These are phyloP conservation scores for Puccinia triticina DNA, from an alignment of 1,284 basidiomycete genomes.

Conservation along the genomic window DNA sequence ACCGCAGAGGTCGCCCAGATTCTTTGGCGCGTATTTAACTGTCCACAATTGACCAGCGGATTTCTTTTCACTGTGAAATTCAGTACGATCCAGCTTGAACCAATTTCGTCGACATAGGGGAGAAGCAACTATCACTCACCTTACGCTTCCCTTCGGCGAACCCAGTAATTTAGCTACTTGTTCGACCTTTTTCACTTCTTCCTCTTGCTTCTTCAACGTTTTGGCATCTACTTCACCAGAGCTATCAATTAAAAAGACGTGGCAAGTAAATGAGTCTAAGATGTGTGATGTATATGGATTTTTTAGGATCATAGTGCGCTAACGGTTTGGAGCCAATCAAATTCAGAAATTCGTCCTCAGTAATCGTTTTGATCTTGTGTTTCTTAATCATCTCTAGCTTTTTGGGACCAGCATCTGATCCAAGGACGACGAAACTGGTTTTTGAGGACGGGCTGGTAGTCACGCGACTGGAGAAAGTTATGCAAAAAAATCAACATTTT, in stretches of 20 bases:
- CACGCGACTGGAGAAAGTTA: slow-evolving; percentile 69
- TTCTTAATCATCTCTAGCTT: slow-evolving; percentile 85
- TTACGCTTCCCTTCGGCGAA: slow-evolving; percentile 53
- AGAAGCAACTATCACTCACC: not conserved
- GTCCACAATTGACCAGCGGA: slow-evolving; percentile 79
- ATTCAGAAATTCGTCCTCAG: slow-evolving; percentile 84
- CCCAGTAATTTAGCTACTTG: slow-evolving; percentile 56
- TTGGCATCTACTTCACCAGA: slow-evolving; percentile 70
- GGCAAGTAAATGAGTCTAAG: not conserved
- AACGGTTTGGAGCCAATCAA: slow-evolving; percentile 69
- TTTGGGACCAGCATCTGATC: slow-evolving; percentile 80
- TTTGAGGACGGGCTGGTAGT: slow-evolving; percentile 84
- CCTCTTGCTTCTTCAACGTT: slow-evolving; percentile 76
- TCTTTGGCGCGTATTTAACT: slow-evolving; percentile 85
- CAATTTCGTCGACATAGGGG: not conserved
- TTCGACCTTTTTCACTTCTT: slow-evolving; percentile 69
- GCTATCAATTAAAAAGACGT: slow-evolving; percentile 7
- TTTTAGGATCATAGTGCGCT: slow-evolving; percentile 7
- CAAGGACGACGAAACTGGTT: slow-evolving; percentile 87
- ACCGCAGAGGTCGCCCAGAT: slow-evolving; percentile 87
- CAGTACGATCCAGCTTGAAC: not conserved
- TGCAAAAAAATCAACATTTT: slow-evolving; percentile 7
- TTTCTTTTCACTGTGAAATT: slow-evolving; percentile 22
- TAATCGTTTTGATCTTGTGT: slow-evolving; percentile 72
- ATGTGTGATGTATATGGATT: not conserved